These are phyloP conservation scores for Macrolepiota fuliginosa DNA, from an alignment of 768 basidiomycete genomes.

Conservation along the genomic window DNA sequence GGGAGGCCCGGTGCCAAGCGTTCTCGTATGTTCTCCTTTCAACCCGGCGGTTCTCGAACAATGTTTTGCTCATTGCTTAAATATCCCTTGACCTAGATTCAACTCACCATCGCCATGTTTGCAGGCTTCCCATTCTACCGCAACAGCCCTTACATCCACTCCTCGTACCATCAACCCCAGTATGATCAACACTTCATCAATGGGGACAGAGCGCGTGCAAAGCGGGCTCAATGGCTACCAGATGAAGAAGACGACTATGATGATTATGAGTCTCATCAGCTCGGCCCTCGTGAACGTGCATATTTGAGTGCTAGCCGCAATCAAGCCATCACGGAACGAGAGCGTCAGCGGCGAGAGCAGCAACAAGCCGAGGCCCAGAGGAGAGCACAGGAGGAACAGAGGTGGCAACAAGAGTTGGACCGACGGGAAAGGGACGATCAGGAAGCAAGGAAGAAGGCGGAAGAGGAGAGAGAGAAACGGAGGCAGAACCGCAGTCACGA, in stretches of 20 bases:
- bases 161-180: slow-evolving; percentile 22
- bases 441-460: slow-evolving; percentile 15
- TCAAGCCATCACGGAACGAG: slow-evolving; percentile 20
- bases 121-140: slow-evolving; percentile 4
- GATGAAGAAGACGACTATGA: slow-evolving; percentile 33
- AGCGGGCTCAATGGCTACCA: slow-evolving; percentile 39
- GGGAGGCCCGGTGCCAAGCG: neutral
- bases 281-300: slow-evolving; percentile 28
- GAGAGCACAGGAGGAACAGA: slow-evolving; percentile 18
- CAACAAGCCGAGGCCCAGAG: slow-evolving; percentile 17
- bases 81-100: too few species aligned
- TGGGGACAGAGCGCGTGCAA: slow-evolving; percentile 24
- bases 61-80: neutral
- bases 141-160: slow-evolving; percentile 25
- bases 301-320: slow-evolving; percentile 31
- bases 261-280: slow-evolving; percentile 24
- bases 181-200: slow-evolving; percentile 17
- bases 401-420: slow-evolving; percentile 16
- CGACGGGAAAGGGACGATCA: slow-evolving; percentile 20
- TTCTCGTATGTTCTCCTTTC: neutral
- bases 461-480: slow-evolving; percentile 21
- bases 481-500: slow-evolving; percentile 11
- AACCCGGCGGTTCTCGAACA: neutral
- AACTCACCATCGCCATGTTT: neutral
- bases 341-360: slow-evolving; percentile 23